Evolutionary conservation across 2,329 filamentous ascomycete genomes (phyloP), one percentile per base, ranked within the genome.

Genomic region (Daldinia sp.): DNA sequence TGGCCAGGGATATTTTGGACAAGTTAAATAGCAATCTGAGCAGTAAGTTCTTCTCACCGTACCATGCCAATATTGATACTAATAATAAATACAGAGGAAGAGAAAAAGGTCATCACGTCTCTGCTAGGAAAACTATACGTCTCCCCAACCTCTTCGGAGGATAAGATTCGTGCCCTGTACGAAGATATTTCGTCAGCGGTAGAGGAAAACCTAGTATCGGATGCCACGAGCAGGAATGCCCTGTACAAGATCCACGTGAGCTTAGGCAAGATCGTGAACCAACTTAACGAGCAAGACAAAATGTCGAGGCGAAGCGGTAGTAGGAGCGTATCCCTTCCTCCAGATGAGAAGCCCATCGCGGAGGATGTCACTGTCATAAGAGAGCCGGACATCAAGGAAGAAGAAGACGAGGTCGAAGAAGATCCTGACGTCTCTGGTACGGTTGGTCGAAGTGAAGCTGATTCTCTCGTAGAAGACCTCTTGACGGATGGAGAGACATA

Each of bases 71-170:
- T 35, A 37, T 56, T 55, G 56, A 44, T 41, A 41, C 67, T 72
- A 60, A 70, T 46, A 37, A 42, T 18, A 9, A 23, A 23, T 6
- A 78, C 76, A 91, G 91, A 92, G 78, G 94, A 97, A 71, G 94
- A 98, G 80, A 93, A 92, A 82, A 98, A 97, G 78, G 86, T 91
- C 0, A 82, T 96, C 9, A 89, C 93, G 30, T 87, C 90, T 0
- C 87, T 98, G 54, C 86, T 98, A 1, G 89, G 89, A 72, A 98
- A 98, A 80, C 84, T 98, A 1, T 89, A 94, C 77, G 86, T 98
- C 54, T 90, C 91, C 1, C 87, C 93, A 0, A 84, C 90, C 1
- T 89, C 89, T 0, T 84, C 84, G 0, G 85, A 89, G 68, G 83
- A 86, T 23, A 88, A 87, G 73, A 81, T 90, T 67, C 82, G 87